Conservation (phyloP, 805 yeast genomes). For the Ogataea ganodermae region DNA sequence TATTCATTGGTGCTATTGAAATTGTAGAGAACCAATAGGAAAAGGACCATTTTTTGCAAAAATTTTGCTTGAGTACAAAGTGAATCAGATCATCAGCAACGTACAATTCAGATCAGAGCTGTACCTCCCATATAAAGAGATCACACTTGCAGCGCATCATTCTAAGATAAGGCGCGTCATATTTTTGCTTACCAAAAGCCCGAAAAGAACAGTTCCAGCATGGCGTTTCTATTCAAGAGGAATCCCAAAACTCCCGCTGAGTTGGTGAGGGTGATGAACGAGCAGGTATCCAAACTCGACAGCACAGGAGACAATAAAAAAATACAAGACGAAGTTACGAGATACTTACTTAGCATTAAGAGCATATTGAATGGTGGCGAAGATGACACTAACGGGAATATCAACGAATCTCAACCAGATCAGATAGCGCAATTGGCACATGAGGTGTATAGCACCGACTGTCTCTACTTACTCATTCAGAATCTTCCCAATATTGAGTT, state of each 20-base stretch:
- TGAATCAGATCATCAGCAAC: background rate
- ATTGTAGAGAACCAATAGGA: background rate
- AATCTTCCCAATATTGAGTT: slow-evolving; percentile 74
- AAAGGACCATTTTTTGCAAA: background rate
- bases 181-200: background rate
- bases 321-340: slow-evolving; percentile 71
- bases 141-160: background rate
- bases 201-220: slow-evolving; percentile 27
- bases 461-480: slow-evolving; percentile 59
- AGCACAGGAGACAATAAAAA: slow-evolving; percentile 41
- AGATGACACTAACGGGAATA: slow-evolving; percentile 40
- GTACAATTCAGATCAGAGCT: background rate
- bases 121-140: background rate
- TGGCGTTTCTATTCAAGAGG: slow-evolving; percentile 91
- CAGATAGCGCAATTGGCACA: slow-evolving; percentile 74
- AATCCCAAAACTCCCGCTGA: slow-evolving; percentile 90
- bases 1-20: slow-evolving; percentile 7
- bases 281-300: slow-evolving; percentile 67
- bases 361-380: slow-evolving; percentile 60
- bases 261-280: slow-evolving; percentile 72
- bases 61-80: background rate
- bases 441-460: slow-evolving; percentile 74
- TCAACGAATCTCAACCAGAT: slow-evolving; percentile 56
- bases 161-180: background rate
- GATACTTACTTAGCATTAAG: slow-evolving; percentile 65